phyloP scores from a whole-genome alignment of 2,329 filamentous ascomycete species.

The Pseudocercospora musae region DNA sequence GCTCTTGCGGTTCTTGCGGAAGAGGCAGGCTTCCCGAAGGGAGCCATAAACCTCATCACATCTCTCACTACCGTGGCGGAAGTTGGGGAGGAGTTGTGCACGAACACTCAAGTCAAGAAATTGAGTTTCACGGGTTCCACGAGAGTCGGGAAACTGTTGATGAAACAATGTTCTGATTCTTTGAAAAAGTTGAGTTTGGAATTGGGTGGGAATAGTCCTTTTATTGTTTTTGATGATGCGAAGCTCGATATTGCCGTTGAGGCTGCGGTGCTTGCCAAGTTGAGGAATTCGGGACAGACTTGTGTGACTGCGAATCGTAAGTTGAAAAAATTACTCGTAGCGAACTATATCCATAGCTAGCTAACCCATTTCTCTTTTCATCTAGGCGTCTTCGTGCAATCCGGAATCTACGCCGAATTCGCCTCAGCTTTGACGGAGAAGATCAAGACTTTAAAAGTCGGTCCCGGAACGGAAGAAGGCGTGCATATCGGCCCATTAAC shows the following conservation, averaged over 20 bases:
- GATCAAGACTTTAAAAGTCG: conserved; percentile 20
- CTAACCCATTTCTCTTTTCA: too few relatives aligned
- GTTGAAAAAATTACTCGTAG: too few relatives aligned
- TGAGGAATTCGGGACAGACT: conserved; percentile 31
- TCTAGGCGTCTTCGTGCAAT: conserved; percentile 49
- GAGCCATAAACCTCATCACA: conserved; percentile 29
- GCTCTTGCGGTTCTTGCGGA: conserved; percentile 31
- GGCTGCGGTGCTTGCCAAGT: conserved; percentile 29
- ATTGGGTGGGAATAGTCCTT: conserved; percentile 34
- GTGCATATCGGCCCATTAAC: conserved; percentile 65
- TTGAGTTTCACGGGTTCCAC: conserved; percentile 35
- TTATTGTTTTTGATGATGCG: conserved; percentile 37
- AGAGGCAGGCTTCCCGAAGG: conserved; percentile 31
- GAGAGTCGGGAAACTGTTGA: conserved; percentile 32
- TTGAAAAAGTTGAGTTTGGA: conserved; percentile 34
- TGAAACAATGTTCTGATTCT: conserved; percentile 23
- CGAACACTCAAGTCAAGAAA: conserved; percentile 28
- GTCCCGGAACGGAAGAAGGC: conserved; percentile 16
- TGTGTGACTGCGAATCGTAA: conserved; percentile 42
- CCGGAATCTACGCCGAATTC: conserved; percentile 53
- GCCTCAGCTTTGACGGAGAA: conserved; percentile 52
- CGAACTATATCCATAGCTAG: too few relatives aligned
- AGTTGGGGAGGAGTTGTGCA: conserved; percentile 25
- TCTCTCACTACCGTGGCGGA: conserved; percentile 22
- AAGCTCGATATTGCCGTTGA: conserved; percentile 30